A percentile compares a stretch with the other conserved stretches of the same genome.
Evolutionary conservation across 306 rosid genomes (phyloP).

Genomic region (Quercus gilva): DNA sequence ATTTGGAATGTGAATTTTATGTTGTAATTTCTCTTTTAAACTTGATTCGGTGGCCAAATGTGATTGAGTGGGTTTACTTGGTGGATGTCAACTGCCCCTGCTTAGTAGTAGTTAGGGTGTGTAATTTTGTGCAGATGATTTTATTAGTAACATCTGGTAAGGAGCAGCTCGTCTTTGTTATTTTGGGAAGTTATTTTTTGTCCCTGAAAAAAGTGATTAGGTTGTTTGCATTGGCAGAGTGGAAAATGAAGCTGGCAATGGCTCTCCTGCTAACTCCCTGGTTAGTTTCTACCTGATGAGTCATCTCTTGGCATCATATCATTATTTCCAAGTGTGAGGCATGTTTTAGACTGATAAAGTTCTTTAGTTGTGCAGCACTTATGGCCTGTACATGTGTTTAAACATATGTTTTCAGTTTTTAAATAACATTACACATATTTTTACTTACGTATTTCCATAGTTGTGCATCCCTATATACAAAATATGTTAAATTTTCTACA

Average conservation of each 20-base stretch:
- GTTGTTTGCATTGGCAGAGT: background rate
- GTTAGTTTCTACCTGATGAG: background rate
- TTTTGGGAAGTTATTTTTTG: background rate
- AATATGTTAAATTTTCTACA: too few relatives aligned
- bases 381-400: too few relatives aligned
- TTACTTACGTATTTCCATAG: too few relatives aligned
- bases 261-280: background rate
- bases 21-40: conserved; percentile 6
- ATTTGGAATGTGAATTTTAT: conserved; percentile 9
- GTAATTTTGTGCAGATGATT: conserved; percentile 6
- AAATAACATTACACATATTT: too few relatives aligned
- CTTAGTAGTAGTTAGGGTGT: background rate
- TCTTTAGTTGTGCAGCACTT: background rate
- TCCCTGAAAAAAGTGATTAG: background rate
- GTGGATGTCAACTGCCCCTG: conserved; percentile 5
- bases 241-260: background rate
- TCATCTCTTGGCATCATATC: background rate
- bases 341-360: background rate
- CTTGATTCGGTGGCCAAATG: conserved; percentile 12
- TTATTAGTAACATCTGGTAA: conserved; percentile 6
- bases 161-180: background rate
- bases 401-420: too few relatives aligned
- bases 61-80: conserved; percentile 2
- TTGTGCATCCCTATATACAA: background rate
- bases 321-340: background rate